These are phyloP conservation scores for Discostella stelligera DNA, from an alignment of 352 stramenopile species.

Conservation along the genomic window DNA sequence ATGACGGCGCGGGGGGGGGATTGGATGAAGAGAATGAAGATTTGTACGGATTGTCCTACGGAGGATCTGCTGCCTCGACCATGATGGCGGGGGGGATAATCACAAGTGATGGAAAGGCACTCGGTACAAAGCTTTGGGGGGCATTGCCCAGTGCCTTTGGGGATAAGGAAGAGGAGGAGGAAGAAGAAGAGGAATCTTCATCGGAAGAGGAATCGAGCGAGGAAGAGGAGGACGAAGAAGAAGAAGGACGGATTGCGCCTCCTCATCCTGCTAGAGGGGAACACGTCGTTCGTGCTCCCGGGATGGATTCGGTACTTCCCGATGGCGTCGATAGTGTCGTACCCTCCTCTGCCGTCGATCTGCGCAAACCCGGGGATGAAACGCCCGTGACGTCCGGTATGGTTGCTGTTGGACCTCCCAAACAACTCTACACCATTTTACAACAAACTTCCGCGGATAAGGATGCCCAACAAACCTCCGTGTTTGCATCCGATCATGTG, in stretches of 20 bases:
- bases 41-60: slow-evolving; percentile 31
- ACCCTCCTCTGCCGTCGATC: slow-evolving; percentile 71
- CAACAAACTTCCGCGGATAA: slow-evolving; percentile 57
- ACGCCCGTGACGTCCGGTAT: slow-evolving; percentile 44
- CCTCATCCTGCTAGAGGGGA: slow-evolving; percentile 17
- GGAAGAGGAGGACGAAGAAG: slow-evolving; percentile 43
- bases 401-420: slow-evolving; percentile 44
- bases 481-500: slow-evolving; percentile 84
- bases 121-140: slow-evolving; percentile 72
- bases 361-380: slow-evolving; percentile 82
- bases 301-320: slow-evolving; percentile 62
- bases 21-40: slow-evolving; percentile 37
- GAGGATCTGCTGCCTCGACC: not conserved
- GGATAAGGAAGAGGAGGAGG: slow-evolving; percentile 59
- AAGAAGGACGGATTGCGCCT: slow-evolving; percentile 38
- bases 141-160: slow-evolving; percentile 58
- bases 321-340: slow-evolving; percentile 60
- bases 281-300: slow-evolving; percentile 35
- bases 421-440: slow-evolving; percentile 85
- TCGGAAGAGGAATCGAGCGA: slow-evolving; percentile 56
- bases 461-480: slow-evolving; percentile 37
- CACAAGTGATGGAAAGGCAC: slow-evolving; percentile 73
- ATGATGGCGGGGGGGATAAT: slow-evolving; percentile 36
- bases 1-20: not conserved
- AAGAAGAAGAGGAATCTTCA: slow-evolving; percentile 60